Conservation (phyloP, 768 basidiomycete genomes). For the Mycena metata region DNA sequence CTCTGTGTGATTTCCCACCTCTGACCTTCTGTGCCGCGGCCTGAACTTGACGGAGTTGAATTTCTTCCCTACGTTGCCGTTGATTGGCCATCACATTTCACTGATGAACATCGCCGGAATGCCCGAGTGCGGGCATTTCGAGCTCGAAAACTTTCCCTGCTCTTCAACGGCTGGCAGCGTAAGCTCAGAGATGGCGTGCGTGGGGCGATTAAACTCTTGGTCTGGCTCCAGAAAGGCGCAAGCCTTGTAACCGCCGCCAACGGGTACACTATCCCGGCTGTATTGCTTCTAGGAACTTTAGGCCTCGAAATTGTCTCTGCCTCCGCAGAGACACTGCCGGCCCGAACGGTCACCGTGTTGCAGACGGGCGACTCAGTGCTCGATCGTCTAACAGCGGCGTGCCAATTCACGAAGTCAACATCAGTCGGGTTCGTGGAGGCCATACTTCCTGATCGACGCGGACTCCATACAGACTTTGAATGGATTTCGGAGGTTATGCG, state of each 20-base stretch:
- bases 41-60: too few relatives aligned
- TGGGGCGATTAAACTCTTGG: background rate
- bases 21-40: too few relatives aligned
- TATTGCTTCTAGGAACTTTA: background rate
- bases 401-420: background rate
- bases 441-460: background rate
- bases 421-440: conserved; percentile 5
- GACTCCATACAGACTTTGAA: background rate
- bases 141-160: too few relatives aligned
- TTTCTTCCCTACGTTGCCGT: too few relatives aligned
- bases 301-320: background rate
- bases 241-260: conserved; percentile 12
- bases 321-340: background rate
- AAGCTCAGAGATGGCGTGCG: background rate
- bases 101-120: too few relatives aligned
- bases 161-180: too few relatives aligned
- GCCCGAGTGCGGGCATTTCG: too few relatives aligned
- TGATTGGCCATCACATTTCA: too few relatives aligned
- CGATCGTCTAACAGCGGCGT: conserved; percentile 18
- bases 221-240: conserved; percentile 12
- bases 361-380: too few relatives aligned
- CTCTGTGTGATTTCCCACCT: too few relatives aligned
- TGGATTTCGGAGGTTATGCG: background rate
- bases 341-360: background rate
- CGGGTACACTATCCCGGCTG: conserved; percentile 10